Base-by-base conservation (phyloP, 2,329 filamentous ascomycete species). In the Mycosphaerella arachidis region DNA sequence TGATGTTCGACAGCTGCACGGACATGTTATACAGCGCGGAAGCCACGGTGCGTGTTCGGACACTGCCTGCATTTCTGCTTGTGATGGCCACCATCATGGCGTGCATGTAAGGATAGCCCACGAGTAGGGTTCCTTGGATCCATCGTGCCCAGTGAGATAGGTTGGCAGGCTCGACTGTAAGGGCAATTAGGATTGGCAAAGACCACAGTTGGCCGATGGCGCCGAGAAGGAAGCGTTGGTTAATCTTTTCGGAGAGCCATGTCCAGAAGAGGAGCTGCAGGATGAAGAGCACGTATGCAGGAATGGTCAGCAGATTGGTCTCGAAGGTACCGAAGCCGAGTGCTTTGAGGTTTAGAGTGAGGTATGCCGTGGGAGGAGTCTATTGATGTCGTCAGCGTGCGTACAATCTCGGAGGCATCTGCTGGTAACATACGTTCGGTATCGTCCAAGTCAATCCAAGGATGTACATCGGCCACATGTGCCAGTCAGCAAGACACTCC, bases 1-100 rank as follows among this genome's bases (percentile, higher is more conserved):
- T 73, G 56, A 79, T 71, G 30, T 71, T 74, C 5, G 72, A 74
- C 7, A 73, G 67, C 53, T 79, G 77, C 12, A 78, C 75, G 33
- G 70, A 70, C 63, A 79, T 76, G 67, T 87, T 88, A 72, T 88
- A 88, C n/a, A 84, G 73, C 0, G 84, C 85, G 0, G 84, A 82
- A 0, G 84, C 83, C 1, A 89, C 84, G 1, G 86, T 84, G 6
- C 86, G 77, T 6, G 82, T 84, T 10, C 85, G 78, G 9, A 89
- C 84, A 0, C 81, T 78, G 63, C 86, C 85, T 2, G 84, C 82
- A 67, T 88, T 89, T 55, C 84, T 79, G 2, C 83, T 85, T 1
- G 81, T 85, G 72, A 84, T 82, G 0, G 80, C 84, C 0, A 87
- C 85, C 1, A 85, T 73, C 31, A 87, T 82, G 0, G 85, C 83